These are phyloP conservation scores for Beauveria bassiana DNA, from an alignment of 2,329 filamentous ascomycete species.

Conservation along the genomic window DNA sequence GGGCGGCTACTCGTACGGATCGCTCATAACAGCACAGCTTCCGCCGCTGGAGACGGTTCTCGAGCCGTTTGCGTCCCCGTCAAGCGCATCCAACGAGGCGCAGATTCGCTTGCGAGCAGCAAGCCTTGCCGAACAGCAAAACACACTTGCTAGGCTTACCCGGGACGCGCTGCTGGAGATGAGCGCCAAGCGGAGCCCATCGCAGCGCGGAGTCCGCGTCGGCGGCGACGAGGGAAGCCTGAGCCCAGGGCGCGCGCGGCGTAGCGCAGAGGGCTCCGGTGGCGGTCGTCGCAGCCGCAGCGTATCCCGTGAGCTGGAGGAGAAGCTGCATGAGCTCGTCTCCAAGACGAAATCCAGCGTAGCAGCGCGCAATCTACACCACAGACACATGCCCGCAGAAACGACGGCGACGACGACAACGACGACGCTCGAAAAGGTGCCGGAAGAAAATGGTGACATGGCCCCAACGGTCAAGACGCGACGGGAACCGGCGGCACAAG, in stretches of 20 bases:
- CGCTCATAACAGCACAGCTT: constrained; percentile 68
- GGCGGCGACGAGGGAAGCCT: constrained; percentile 40
- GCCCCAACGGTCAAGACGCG: constrained; percentile 9
- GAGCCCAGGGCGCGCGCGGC: constrained; percentile 26
- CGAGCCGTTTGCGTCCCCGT: constrained; percentile 46
- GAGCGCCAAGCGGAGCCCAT: constrained; percentile 18
- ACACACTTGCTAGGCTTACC: constrained; percentile 33
- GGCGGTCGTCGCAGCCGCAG: constrained; percentile 15
- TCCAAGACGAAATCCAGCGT: constrained; percentile 5
- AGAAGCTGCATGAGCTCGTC: constrained; percentile 11
- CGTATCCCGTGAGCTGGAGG: constrained; percentile 7
- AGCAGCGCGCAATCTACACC: background rate
- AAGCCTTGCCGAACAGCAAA: constrained; percentile 58
- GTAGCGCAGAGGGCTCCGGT: constrained; percentile 23
- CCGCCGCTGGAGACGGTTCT: constrained; percentile 56
- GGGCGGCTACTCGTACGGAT: constrained; percentile 86
- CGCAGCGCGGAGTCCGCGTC: constrained; percentile 34
- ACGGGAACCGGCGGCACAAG: constrained; percentile 15
- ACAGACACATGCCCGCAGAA: background rate
- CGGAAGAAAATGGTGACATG: constrained; percentile 1
- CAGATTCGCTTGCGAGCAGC: constrained; percentile 65
- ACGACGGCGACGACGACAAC: background rate
- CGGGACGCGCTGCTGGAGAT: constrained; percentile 24
- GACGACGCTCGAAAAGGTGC: background rate
- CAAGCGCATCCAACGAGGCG: constrained; percentile 49